phyloP scores from a whole-genome alignment of 2,329 filamentous ascomycete species.

The Xylaria sp. region DNA sequence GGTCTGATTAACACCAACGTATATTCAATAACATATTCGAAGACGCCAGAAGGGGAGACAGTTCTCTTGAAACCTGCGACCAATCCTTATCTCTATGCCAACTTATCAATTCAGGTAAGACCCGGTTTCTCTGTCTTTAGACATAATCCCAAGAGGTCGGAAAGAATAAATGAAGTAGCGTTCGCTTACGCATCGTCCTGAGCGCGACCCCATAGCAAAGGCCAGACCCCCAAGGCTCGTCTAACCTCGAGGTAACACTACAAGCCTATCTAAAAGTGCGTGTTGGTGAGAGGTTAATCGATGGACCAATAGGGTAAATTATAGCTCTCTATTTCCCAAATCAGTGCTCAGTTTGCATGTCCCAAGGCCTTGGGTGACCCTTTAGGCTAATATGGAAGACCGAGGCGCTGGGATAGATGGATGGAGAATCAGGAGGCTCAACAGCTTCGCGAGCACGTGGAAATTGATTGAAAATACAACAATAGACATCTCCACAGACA shows the following conservation, averaged over 20 bases:
- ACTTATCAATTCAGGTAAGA: neutral
- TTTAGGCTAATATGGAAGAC: constrained; percentile 32
- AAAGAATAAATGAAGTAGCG: neutral
- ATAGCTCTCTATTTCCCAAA: neutral
- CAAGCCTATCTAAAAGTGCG: neutral
- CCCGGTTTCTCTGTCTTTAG: neutral
- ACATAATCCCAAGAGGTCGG: neutral
- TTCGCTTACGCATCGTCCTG: neutral
- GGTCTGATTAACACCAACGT: no score
- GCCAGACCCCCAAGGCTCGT: neutral
- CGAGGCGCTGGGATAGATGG: constrained; percentile 19
- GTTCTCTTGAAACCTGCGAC: neutral
- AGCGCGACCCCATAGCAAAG: neutral
- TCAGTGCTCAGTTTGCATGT: neutral
- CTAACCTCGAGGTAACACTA: neutral
- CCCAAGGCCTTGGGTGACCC: constrained; percentile 22
- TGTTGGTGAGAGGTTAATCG: neutral
- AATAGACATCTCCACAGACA: constrained; percentile 13
- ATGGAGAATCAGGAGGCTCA: constrained; percentile 24
- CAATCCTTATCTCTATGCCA: neutral
- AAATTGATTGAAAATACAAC: constrained; percentile 27
- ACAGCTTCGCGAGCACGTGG: constrained; percentile 25
- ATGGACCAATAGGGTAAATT: constrained; percentile 29
- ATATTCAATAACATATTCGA: neutral
- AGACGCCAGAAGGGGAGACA: neutral